Percentiles rank a stretch among this genome's conserved stretches.
Conservation (phyloP, 805 yeast genomes). For the Pichia ethanolica region DNA sequence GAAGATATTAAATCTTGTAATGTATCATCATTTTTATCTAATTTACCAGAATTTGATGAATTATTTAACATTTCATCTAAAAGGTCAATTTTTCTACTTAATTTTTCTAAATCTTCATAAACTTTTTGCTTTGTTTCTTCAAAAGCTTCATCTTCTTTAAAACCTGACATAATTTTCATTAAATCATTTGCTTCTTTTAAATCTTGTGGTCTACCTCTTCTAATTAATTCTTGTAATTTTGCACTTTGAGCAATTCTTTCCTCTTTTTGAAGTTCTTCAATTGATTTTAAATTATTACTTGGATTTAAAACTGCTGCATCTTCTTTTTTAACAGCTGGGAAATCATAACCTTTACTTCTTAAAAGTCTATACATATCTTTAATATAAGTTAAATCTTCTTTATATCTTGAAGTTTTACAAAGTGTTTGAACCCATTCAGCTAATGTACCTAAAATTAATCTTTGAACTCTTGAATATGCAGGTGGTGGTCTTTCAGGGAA, state of each 20-base stretch:
- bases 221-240: slow-evolving; percentile 87
- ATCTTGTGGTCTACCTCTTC: slow-evolving; percentile 94
- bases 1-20: slow-evolving; percentile 69
- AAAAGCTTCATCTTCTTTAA: slow-evolving; percentile 68
- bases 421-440: slow-evolving; percentile 97
- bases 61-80: slow-evolving; percentile 77
- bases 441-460: slow-evolving; percentile 78
- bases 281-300: slow-evolving; percentile 74
- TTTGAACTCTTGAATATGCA: slow-evolving; percentile 74
- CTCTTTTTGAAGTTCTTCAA: slow-evolving; percentile 86
- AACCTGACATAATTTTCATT: slow-evolving; percentile 98
- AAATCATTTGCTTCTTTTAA: slow-evolving; percentile 91
- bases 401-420: slow-evolving; percentile 81
- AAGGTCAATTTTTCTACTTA: slow-evolving; percentile 79
- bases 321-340: slow-evolving; percentile 85
- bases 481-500: slow-evolving; percentile 94
- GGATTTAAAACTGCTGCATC: slow-evolving; percentile 94
- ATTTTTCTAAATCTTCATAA: slow-evolving; percentile 73
- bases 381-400: slow-evolving; percentile 85
- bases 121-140: slow-evolving; percentile 72
- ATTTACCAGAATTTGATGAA: slow-evolving; percentile 33
- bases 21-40: slow-evolving; percentile 58
- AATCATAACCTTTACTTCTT: slow-evolving; percentile 82
- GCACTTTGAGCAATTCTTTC: slow-evolving; percentile 92
- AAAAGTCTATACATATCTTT: slow-evolving; percentile 93